A percentile compares a stretch with the other conserved stretches of the same genome.
Conservation (phyloP, 1,139 yeast genomes). For the Candida gigantensis region DNA sequence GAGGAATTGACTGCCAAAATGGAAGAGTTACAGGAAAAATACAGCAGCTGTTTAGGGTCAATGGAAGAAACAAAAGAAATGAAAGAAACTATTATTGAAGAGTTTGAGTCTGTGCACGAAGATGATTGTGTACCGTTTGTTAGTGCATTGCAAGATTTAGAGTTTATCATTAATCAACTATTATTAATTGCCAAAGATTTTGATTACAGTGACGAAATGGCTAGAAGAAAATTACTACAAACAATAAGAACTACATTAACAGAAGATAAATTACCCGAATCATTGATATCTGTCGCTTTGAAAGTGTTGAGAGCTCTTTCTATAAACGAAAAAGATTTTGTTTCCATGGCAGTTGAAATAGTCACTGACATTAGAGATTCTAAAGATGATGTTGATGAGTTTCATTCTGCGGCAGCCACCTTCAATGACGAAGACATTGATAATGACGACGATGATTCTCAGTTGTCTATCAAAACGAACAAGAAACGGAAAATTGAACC, state of each 20-base stretch:
- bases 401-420: constrained; percentile 57
- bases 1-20: constrained; percentile 3
- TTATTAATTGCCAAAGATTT: constrained; percentile 66
- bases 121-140: constrained; percentile 20
- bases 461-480: constrained; percentile 3
- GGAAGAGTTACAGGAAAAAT: constrained; percentile 7
- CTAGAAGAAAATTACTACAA: constrained; percentile 79
- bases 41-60: constrained; percentile 1
- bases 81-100: constrained; percentile 3
- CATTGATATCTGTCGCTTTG: constrained; percentile 57
- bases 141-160: constrained; percentile 55
- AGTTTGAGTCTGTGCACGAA: constrained; percentile 19
- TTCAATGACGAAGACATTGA: constrained; percentile 27
- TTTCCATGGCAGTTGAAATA: constrained; percentile 81
- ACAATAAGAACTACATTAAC: constrained; percentile 65
- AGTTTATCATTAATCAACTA: constrained; percentile 76
- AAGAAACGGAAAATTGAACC: constrained; percentile 41
- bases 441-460: constrained; percentile 22
- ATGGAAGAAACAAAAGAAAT: constrained; percentile 2
- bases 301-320: constrained; percentile 71
- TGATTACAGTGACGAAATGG: constrained; percentile 90
- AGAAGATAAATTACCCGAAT: constrained; percentile 54
- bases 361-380: constrained; percentile 83
- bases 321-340: constrained; percentile 79
- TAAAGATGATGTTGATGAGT: constrained; percentile 41